phyloP scores from a whole-genome alignment of 169 alveolate species.

The Neospora caninum region DNA sequence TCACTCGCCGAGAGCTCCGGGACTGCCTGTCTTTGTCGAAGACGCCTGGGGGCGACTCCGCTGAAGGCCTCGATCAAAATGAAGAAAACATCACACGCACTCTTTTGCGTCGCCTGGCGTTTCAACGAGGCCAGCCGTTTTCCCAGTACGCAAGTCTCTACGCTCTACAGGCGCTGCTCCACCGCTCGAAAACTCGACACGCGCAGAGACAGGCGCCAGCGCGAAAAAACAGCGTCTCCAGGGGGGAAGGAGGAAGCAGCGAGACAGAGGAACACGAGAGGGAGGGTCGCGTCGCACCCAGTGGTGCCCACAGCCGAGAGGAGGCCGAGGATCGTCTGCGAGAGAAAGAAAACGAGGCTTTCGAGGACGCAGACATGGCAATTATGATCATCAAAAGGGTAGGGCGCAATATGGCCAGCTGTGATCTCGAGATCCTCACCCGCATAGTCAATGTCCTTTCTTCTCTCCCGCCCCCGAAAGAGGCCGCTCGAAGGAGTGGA shows the following conservation, averaged over 20 bases:
- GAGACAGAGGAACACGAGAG: background rate
- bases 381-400: background rate
- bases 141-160: slow-evolving; percentile 10
- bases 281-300: background rate
- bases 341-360: background rate
- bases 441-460: background rate
- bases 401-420: background rate
- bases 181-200: background rate
- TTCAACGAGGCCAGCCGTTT: background rate
- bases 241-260: background rate
- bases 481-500: background rate
- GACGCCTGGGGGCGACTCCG: background rate
- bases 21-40: background rate
- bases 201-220: background rate
- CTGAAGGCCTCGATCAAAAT: background rate
- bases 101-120: slow-evolving; percentile 8
- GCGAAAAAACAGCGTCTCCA: too few relatives aligned
- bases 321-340: background rate
- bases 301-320: background rate
- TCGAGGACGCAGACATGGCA: background rate
- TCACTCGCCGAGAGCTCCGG: background rate
- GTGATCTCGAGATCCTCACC: background rate
- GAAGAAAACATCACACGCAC: background rate
- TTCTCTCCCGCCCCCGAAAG: background rate
- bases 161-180: background rate